These are phyloP conservation scores for Wickerhamiella vanderwaltii DNA, from an alignment of 805 yeast species.

Conservation along the genomic window DNA sequence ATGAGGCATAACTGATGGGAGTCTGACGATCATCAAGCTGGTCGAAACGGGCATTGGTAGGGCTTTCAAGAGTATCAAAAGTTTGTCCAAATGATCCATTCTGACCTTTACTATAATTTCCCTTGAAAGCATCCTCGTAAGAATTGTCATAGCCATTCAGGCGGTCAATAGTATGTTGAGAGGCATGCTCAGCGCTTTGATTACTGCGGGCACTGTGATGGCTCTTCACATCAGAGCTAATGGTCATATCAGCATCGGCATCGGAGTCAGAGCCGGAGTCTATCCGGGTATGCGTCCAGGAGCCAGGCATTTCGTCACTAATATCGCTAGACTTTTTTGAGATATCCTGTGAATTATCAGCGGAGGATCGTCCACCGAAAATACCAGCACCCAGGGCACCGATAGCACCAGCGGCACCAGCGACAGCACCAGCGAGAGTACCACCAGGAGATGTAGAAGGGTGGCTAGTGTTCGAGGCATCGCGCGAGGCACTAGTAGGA, in stretches of 20 bases:
- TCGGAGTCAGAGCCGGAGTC: not conserved
- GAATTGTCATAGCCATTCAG: conserved; percentile 4
- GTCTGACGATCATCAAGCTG: not conserved
- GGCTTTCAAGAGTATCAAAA: not conserved
- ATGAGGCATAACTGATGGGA: not conserved
- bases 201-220: not conserved
- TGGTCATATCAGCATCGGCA: not conserved
- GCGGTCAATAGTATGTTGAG: conserved; percentile 1
- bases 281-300: conserved; percentile 3
- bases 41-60: no score
- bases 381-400: conserved; percentile 10
- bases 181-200: not conserved
- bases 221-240: not conserved
- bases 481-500: not conserved
- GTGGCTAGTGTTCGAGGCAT: not conserved
- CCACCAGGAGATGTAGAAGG: not conserved
- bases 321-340: not conserved
- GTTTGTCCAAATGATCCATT: no score
- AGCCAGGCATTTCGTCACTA: conserved; percentile 9
- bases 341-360: not conserved
- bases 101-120: not conserved
- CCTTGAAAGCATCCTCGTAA: not conserved
- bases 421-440: conserved; percentile 6
- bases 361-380: not conserved
- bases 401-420: conserved; percentile 6